Conservation (phyloP, 1,284 basidiomycete genomes). For the Rhizoctonia solani region DNA sequence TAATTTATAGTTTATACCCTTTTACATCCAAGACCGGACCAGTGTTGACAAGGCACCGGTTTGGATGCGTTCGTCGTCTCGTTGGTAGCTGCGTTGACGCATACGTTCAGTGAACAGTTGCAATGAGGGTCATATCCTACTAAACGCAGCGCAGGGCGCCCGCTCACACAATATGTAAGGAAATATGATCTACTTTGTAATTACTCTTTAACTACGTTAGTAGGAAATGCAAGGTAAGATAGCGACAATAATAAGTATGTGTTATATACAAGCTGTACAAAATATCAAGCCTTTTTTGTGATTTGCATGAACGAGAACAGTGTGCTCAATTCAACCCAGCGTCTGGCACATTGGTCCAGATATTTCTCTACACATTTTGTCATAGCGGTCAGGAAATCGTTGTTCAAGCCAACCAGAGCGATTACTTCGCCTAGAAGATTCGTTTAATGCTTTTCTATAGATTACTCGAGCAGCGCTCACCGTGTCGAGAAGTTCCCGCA, state of each 20-base stretch:
- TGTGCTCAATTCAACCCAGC: constrained; percentile 79
- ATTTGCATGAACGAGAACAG: constrained; percentile 75
- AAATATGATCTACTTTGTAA: too few relatives aligned
- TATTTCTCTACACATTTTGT: constrained; percentile 70
- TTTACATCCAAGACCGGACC: too few relatives aligned
- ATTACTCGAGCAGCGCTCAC: constrained; percentile 46
- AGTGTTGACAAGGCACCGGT: too few relatives aligned
- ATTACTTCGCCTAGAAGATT: constrained; percentile 58
- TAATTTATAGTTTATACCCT: too few relatives aligned
- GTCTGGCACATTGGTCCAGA: constrained; percentile 78
- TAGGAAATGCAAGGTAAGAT: too few relatives aligned
- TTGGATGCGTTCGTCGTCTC: too few relatives aligned
- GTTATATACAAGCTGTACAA: neutral
- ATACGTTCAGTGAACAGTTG: too few relatives aligned
- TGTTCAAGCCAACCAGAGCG: constrained; percentile 57
- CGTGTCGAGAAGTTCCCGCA: constrained; percentile 53
- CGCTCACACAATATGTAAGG: too few relatives aligned
- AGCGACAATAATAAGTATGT: neutral
- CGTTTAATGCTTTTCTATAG: constrained; percentile 4
- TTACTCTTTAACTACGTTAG: too few relatives aligned
- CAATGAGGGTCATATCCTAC: too few relatives aligned
- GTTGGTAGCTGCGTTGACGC: too few relatives aligned
- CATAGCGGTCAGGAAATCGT: constrained; percentile 57
- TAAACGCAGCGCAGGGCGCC: too few relatives aligned
- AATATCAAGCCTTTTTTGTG: neutral